These are phyloP conservation scores for Cercospora brassicicola DNA, from an alignment of 2,329 filamentous ascomycete genomes.

Conservation along the genomic window DNA sequence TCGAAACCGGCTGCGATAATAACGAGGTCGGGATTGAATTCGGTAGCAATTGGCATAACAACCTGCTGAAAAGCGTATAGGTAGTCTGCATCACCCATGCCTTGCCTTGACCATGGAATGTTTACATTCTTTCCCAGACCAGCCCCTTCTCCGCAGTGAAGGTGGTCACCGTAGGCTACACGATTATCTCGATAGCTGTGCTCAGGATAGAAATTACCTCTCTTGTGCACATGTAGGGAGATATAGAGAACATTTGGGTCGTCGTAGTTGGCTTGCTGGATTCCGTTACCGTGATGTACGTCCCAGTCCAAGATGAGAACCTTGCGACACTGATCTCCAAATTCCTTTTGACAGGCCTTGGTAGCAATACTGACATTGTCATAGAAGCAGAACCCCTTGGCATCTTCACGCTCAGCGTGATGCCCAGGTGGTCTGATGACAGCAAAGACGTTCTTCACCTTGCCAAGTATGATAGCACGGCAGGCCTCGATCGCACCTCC, in stretches of 20 bases:
- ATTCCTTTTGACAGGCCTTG: conserved; percentile 80
- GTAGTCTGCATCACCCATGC: conserved; percentile 96
- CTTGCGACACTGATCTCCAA: conserved; percentile 76
- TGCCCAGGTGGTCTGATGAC: conserved; percentile 94
- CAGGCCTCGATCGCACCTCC: conserved; percentile 96
- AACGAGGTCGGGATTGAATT: conserved; percentile 91
- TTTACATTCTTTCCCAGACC: conserved; percentile 67
- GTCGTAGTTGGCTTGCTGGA: conserved; percentile 93
- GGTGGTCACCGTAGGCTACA: conserved; percentile 58
- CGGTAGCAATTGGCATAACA: conserved; percentile 91
- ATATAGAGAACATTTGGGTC: conserved; percentile 96
- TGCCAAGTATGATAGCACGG: conserved; percentile 78
- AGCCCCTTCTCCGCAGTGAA: conserved; percentile 59
- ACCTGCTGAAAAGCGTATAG: conserved; percentile 94
- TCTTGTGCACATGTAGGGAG: conserved; percentile 83
- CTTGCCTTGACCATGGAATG: conserved; percentile 66
- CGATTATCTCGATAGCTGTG: conserved; percentile 57
- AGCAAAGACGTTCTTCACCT: conserved; percentile 91
- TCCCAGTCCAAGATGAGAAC: conserved; percentile 91
- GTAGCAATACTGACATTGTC: conserved; percentile 95
- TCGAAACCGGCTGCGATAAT: conserved; percentile 97
- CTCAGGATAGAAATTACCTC: conserved; percentile 80
- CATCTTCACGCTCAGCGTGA: conserved; percentile 80
- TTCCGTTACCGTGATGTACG: conserved; percentile 80
- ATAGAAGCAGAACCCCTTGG: conserved; percentile 96